Evolutionary conservation across 257 asterid genomes (phyloP), one percentile per base, ranked within the genome.

Genomic region (Salvia splendens): DNA sequence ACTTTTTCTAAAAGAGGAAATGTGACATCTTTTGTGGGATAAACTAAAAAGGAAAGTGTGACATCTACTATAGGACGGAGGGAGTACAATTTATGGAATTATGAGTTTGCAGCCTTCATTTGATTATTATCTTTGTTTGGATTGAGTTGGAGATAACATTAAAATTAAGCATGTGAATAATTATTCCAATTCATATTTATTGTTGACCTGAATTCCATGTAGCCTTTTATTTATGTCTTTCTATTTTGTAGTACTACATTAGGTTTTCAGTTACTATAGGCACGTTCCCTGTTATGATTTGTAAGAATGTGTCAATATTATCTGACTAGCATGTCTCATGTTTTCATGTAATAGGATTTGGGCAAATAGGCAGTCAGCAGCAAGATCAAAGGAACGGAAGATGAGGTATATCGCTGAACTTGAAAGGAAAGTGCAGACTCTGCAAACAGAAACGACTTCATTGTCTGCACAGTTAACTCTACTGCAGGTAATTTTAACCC

Each of bases 281-380:
- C 28, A 11, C 24, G 42, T 74, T 72, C 15, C 30, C 30, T 24
- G 30, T 24, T 24, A 24, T 24, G 58, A n/a, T 24, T n/a, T 35
- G 17, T 40, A 38, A 14, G 63, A 60, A 47, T 68, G 30, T 24
- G 38, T 12, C 42, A 30, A 17, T n/a, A 50, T 75, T 61, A 40
- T 45, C 75, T 47, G 28, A 67, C 45, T 16, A 45, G 48, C 30
- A 52, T 58, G 63, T 6, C 45, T n/a, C 46, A 12, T 65, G 72
- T 38, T 28, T 45, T 54, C 33, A 59, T 65, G 69, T 47, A 48
- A 73, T 75, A 91, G 97, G 86, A 89, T 94, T 75, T 94, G 99
- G 97, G 99, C 99, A 60, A 94, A 94, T 72, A 94, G 99, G 81
- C 99, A 94, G 79, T 94, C 99, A 17, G 99, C 99, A 45, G 96